Evolutionary conservation across 768 basidiomycete species (phyloP).

Genomic region (Cantharellus anzutake): DNA sequence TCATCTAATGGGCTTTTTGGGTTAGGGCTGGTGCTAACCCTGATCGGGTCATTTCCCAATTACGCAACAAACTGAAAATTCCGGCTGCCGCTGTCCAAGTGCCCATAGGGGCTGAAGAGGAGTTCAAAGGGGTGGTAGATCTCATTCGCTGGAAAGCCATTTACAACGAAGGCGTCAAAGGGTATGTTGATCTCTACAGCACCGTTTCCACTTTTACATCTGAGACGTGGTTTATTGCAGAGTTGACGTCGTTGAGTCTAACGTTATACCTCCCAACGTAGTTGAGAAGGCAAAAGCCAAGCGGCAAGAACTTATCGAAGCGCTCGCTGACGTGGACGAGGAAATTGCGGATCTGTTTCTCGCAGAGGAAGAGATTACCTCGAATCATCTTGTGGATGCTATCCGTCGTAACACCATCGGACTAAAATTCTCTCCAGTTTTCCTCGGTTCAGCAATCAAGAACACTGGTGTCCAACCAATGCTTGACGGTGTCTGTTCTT

Average conservation of each 20-base stretch:
- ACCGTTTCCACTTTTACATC: not conserved
- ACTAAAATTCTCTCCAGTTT: slow-evolving; percentile 90
- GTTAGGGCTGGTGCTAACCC: slow-evolving; percentile 88
- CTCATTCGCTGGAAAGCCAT: slow-evolving; percentile 86
- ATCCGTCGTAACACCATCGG: slow-evolving; percentile 76
- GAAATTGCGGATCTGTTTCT: slow-evolving; percentile 82
- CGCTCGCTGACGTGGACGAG: slow-evolving; percentile 92
- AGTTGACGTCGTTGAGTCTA: slow-evolving; percentile 53
- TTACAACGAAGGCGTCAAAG: slow-evolving; percentile 88
- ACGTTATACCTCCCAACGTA: slow-evolving; percentile 71
- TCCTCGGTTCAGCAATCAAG: slow-evolving; percentile 92
- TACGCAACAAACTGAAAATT: slow-evolving; percentile 78
- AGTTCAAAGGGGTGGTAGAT: slow-evolving; percentile 82
- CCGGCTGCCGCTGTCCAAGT: slow-evolving; percentile 90
- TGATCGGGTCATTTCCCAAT: slow-evolving; percentile 84
- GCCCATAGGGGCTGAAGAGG: slow-evolving; percentile 80
- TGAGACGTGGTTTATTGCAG: slow-evolving; percentile 21
- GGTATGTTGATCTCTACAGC: slow-evolving; percentile 29
- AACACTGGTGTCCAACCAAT: slow-evolving; percentile 91
- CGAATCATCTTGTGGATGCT: slow-evolving; percentile 56
- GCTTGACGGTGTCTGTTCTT: slow-evolving; percentile 88
- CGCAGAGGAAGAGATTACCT: slow-evolving; percentile 58
- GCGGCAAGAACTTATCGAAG: slow-evolving; percentile 80
- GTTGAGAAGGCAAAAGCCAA: slow-evolving; percentile 62
- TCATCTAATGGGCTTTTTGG: not conserved